phyloP scores from a whole-genome alignment of 1,139 yeast species.

The Pichia sp. region DNA sequence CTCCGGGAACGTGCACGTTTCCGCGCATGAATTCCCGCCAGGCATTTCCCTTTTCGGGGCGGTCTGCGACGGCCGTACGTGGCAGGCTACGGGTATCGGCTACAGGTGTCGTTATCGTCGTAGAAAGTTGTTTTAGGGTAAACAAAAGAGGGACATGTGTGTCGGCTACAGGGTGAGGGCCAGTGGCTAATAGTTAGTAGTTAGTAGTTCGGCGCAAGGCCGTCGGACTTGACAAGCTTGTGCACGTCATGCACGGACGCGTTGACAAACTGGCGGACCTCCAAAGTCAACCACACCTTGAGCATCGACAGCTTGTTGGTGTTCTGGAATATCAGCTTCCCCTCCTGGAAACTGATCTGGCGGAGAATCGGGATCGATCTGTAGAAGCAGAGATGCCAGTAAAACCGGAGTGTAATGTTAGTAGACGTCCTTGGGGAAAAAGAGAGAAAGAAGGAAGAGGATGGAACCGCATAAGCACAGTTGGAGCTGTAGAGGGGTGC shows the following conservation, averaged over 20 bases:
- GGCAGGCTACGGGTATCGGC: too few relatives aligned
- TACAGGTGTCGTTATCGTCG: too few relatives aligned
- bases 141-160: background rate
- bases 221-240: constrained; percentile 53
- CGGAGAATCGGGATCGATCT: constrained; percentile 88
- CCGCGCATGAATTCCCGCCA: background rate
- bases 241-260: constrained; percentile 80
- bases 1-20: background rate
- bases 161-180: background rate
- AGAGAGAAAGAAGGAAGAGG: background rate
- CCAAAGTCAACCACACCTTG: constrained; percentile 88
- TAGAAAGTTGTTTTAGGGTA: background rate
- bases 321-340: constrained; percentile 51
- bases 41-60: too few relatives aligned
- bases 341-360: constrained; percentile 72
- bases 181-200: background rate
- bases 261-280: constrained; percentile 78
- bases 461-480: too few relatives aligned
- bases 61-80: too few relatives aligned
- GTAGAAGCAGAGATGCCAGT: constrained; percentile 7
- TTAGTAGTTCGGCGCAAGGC: constrained; percentile 56
- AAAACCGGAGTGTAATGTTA: constrained; percentile 13
- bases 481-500: background rate
- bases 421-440: constrained; percentile 11
- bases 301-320: constrained; percentile 71